Base-by-base conservation (phyloP, 208 protist genomes). In the Tritrichomonas foetus region DNA sequence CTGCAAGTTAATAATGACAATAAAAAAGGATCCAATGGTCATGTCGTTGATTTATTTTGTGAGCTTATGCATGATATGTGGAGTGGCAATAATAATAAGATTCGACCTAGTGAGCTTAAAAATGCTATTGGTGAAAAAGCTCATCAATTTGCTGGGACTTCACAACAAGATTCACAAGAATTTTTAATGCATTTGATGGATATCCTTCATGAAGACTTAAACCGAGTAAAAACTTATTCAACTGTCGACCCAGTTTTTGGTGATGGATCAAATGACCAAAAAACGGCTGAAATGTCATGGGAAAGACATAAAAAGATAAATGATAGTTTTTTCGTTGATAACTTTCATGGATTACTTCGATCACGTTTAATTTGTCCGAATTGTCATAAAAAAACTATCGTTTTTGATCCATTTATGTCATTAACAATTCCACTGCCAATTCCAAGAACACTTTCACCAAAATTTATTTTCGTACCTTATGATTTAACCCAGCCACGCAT, bases 341-440 rank as follows among this genome's bases (percentile, higher is more conserved):
- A 94, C 16, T 95, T 96, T 69, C 49, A 94, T 66, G 95, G 94
- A 2, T 82, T 94, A 72, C 47, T 96, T 33, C 75, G 94, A 44
- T 95, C 94, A 47, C 69, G 75, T 72, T n/a, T 96, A 27, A 66
- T 93, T 39, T 96, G 95, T 93, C 95, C 94, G 14, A 47, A 94
- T 11, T 96, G 95, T 75, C 44, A 92, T 69, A 80, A 94, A 69
- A 74, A 93, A 0, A 94, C 92, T 25, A 92, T 96, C n/a, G 95
- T 93, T 64, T 96, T 96, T 84, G 95, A 96, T 94, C 94, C 95
- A 50, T 96, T 78, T 93, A 95, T 93, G 72, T 92, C 39, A 89
- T 36, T 96, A 36, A 78, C 93, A 27, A 22, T 96, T 22, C 82
- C 95, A 72, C 22, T 96, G 8, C 93, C 93, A 25, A 94, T 49